These are phyloP conservation scores for Austroboletus eburneus DNA, from an alignment of 768 basidiomycete species.

Conservation along the genomic window DNA sequence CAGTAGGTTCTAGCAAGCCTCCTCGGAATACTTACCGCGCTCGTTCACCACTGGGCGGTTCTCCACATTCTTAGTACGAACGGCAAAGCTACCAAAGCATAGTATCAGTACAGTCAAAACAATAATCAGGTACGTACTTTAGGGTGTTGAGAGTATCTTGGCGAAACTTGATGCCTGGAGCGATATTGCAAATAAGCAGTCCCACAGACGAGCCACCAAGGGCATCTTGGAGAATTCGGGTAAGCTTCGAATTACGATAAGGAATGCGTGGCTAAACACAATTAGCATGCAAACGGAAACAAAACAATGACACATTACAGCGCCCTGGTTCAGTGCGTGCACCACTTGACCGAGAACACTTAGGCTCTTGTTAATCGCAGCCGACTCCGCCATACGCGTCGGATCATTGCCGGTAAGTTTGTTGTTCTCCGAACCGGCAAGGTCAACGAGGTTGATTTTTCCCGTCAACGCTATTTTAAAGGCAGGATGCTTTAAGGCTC, in stretches of 20 bases:
- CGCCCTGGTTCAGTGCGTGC: slow-evolving; percentile 73
- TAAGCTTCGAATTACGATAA: slow-evolving; percentile 87
- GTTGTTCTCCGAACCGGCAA: slow-evolving; percentile 91
- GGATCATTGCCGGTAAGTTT: slow-evolving; percentile 86
- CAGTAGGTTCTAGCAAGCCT: not conserved
- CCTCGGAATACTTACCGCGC: slow-evolving; percentile 46
- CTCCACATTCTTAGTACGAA: slow-evolving; percentile 81
- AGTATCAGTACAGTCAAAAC: not conserved
- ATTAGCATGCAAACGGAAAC: not conserved
- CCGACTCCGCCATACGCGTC: slow-evolving; percentile 82
- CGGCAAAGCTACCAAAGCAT: slow-evolving; percentile 58
- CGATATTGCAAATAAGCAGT: slow-evolving; percentile 81
- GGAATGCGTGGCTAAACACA: slow-evolving; percentile 65
- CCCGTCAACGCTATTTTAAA: slow-evolving; percentile 53
- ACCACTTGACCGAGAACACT: slow-evolving; percentile 87
- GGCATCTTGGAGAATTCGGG: slow-evolving; percentile 85
- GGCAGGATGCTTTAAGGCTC: not conserved
- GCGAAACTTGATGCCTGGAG: slow-evolving; percentile 76
- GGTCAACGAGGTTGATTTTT: slow-evolving; percentile 82
- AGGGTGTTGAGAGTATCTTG: slow-evolving; percentile 89
- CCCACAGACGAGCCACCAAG: slow-evolving; percentile 79
- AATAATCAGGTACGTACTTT: slow-evolving; percentile 52
- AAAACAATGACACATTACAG: slow-evolving; percentile 35
- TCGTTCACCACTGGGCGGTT: slow-evolving; percentile 79
- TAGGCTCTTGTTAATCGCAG: slow-evolving; percentile 87